Base-by-base conservation (phyloP, 129 eudicot species). In the Logfia minima region DNA sequence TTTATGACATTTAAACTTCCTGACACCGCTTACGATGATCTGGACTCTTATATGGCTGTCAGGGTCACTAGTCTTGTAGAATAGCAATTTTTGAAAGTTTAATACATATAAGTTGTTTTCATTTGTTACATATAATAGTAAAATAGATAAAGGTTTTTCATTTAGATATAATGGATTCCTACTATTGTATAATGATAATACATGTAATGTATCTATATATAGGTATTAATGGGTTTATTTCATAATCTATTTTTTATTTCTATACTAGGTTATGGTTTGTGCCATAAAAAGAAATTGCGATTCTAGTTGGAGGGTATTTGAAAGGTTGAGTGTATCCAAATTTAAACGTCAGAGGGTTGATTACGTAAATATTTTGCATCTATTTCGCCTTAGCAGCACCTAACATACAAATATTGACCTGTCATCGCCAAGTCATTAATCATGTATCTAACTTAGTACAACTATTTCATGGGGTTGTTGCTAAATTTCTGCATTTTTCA, bases 391-490 rank as follows among this genome's bases (percentile, higher is more conserved):
- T 48, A 48, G 4, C 18, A 13, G 17, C 18, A 14, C 55, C 55
- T 14, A 10, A 8, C 51, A 2, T 43, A 37, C 41, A 32, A 71
- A 53, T 32, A 16, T 71, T 71, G 45, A 52, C 45, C 17, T 8
- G 71, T 43, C 70, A 37, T 53, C 26, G 5, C 37, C 48, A 74
- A 23, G 43, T 65, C 72, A 11, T 24, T 63, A 75, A 63, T 60
- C 56, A 8, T 43, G 4, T 28, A 2, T 26, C 8, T 22, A 16
- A n/a, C 4, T 0, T 18, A 62, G 31, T 59, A 61, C 71, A 39
- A 35, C 43, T 75, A 43, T 45, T 62, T 24, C 11, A 9, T 10
- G 28, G 48, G 71, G 79, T 75, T 26, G 79, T 26, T 53, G 58
- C n/a, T 14, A 10, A 26, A 28, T 24, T 9, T 16, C 4, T 29